Base-by-base conservation (phyloP, 1,284 basidiomycete genomes). In the Rhodotorula sp. region DNA sequence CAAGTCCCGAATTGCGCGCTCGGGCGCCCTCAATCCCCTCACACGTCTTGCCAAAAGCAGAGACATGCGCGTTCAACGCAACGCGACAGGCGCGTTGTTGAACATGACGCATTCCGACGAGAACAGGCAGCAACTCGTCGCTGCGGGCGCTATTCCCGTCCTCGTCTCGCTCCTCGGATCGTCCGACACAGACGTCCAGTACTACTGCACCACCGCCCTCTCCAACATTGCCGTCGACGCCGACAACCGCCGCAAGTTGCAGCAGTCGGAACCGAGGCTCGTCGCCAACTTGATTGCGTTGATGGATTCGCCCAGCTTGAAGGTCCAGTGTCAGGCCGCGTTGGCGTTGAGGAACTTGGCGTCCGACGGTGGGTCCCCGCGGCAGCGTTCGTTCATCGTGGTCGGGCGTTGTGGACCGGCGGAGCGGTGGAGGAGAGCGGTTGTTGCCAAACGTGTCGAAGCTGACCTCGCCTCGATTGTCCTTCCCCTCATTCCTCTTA, bases 71-170 rank as follows among this genome's bases (percentile, higher is more conserved):
- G 96, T 99, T 2, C 96, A 99, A 81, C 86, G 96, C 68, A 99
- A 99, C 79, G 96, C 96, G 4, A 99, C 96, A 1, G 96, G 96
- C 20, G 96, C 96, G 46, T 84, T 99, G 67, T 85, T 99, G 67
- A 99, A 99, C 82, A 99, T 99, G 96, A 99, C 96, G 46, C 96
- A 99, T 82, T 94, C 92, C 46, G 95, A 99, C 79, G 96, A 99
- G 83, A 99, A 99, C 81, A 85, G 96, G 64, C 95, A 98, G 80
- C 95, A 99, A 79, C 89, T 99, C 57, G 96, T 99, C 77, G 96
- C 94, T 76, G 96, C 96, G 34, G 96, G 96, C 20, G 96, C 96
- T 28, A 98, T 99, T 70, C 96, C 96, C 20, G 96, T 99, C 48
- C 87, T 99, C 34, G 96, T 99, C 75, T 90, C 89, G 78, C 84